A percentile compares a stretch with the other conserved stretches of the same genome.
Conservation (phyloP, 305 asterid genomes). For the Fraxinus velutina region DNA sequence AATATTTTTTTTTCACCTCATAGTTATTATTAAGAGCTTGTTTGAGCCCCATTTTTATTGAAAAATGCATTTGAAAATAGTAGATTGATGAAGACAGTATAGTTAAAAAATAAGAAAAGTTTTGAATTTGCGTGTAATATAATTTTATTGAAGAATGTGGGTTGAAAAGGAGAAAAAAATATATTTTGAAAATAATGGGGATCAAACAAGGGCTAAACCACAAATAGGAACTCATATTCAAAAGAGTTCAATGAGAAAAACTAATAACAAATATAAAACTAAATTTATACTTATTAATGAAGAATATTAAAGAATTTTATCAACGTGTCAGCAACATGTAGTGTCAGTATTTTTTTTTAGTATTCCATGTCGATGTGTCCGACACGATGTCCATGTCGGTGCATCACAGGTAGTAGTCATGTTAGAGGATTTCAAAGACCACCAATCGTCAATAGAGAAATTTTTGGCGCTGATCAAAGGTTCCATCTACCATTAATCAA, state of each 20-base stretch:
- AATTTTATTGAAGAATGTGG: not conserved
- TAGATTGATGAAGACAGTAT: not conserved
- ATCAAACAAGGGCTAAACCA: not conserved
- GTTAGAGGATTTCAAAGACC: not conserved
- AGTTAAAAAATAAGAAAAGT: too few relatives aligned
- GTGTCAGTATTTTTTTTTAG: not conserved
- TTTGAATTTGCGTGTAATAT: not conserved
- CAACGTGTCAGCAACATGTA: not conserved
- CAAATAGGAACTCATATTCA: not conserved
- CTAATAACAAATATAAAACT: not conserved
- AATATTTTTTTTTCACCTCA: not conserved
- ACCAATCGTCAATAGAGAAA: not conserved
- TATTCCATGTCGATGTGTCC: not conserved
- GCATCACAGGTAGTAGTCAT: not conserved
- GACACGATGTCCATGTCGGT: not conserved
- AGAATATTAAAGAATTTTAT: not conserved
- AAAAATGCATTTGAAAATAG: not conserved
- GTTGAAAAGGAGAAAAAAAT: not conserved
- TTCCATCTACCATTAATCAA: not conserved
- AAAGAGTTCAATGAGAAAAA: not conserved
- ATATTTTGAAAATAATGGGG: not conserved
- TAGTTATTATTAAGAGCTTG: not conserved
- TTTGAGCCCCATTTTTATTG: not conserved
- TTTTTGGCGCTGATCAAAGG: not conserved
- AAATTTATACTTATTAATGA: not conserved